phyloP scores from a whole-genome alignment of 2,329 filamentous ascomycete species.

The Didymella arachidicola region DNA sequence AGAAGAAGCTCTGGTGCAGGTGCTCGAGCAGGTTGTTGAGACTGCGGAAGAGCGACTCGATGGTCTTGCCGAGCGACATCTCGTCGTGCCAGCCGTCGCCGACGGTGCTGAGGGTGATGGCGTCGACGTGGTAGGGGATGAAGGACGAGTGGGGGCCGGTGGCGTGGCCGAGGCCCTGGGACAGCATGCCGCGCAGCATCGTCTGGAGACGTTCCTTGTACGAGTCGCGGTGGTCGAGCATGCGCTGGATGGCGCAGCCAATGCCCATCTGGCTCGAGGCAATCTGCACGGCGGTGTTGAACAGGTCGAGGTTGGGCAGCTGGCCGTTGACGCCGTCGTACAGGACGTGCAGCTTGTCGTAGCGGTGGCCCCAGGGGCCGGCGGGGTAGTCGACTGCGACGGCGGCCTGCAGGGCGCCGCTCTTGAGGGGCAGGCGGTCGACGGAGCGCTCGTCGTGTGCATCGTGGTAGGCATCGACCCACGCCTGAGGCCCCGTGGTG shows the following conservation, averaged over 20 bases:
- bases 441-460: slow-evolving; percentile 76
- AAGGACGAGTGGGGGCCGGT: slow-evolving; percentile 94
- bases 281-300: slow-evolving; percentile 91
- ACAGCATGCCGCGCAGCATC: slow-evolving; percentile 91
- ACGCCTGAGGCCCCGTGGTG: slow-evolving; percentile 88
- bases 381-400: slow-evolving; percentile 89
- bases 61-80: slow-evolving; percentile 88
- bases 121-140: slow-evolving; percentile 97
- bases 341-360: slow-evolving; percentile 86
- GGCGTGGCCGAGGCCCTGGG: slow-evolving; percentile 86
- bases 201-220: slow-evolving; percentile 85
- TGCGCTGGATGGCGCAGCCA: slow-evolving; percentile 80
- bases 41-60: slow-evolving; percentile 91
- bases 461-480: slow-evolving; percentile 98
- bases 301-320: slow-evolving; percentile 90
- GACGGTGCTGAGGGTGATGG: slow-evolving; percentile 88
- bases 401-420: slow-evolving; percentile 89
- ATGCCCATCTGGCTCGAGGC: slow-evolving; percentile 93
- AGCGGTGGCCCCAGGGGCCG: slow-evolving; percentile 73
- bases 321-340: slow-evolving; percentile 98
- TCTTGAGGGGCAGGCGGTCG: slow-evolving; percentile 83
- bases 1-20: slow-evolving; percentile 98
- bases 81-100: slow-evolving; percentile 97
- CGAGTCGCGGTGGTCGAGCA: slow-evolving; percentile 77
- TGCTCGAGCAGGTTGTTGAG: slow-evolving; percentile 97